Base-by-base conservation (phyloP, 352 stramenopile genomes). In the Plasmopara halstedii region DNA sequence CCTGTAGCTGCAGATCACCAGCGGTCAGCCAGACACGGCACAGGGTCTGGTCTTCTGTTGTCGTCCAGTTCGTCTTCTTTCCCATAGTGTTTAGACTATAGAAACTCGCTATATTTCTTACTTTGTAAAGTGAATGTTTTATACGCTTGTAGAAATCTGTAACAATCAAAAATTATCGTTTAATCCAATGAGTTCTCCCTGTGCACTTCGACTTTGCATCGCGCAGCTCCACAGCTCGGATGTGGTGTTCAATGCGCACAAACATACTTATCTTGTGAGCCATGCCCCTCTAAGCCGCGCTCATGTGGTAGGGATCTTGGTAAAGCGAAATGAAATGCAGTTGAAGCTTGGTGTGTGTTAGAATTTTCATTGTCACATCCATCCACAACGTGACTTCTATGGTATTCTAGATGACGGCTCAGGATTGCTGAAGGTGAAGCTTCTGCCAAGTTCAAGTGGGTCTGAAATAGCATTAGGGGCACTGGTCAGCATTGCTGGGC, bases 51-150 rank as follows among this genome's bases (percentile, higher is more conserved):
- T 89, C 73, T 51, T 89, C 77, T 9, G 59, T 43, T 23, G 62
- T 31, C 1, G 64, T 76, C 74, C 77, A 87, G 46, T 89, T 89
- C 26, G 73, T 83, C 62, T 89, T 89, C 70, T 85, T 89, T 39
- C 77, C 77, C 77, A 89, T 85, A 35, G 14, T 40, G n/a, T 10
- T 9, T 0, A 11, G 9, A 10, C n/a, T 67, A 73, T 76, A 78
- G 64, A 83, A 80, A 83, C 62, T 46, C 39, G 38, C 46, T 44
- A 6, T 4, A 27, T 58, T 51, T 52, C 51, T 57, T 61, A 53
- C 25, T 29, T 2, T 11, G 1, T 29, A 29, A 29, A 29, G 11
- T 2, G 25, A 29, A n/a, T n/a, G n/a, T n/a, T n/a, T n/a, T n/a
- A n/a, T n/a, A n/a, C n/a, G n/a, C n/a, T n/a, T n/a, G n/a, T n/a